Base-by-base conservation (phyloP, 176 grass and related monocot genomes). In the Avena insularis region DNA sequence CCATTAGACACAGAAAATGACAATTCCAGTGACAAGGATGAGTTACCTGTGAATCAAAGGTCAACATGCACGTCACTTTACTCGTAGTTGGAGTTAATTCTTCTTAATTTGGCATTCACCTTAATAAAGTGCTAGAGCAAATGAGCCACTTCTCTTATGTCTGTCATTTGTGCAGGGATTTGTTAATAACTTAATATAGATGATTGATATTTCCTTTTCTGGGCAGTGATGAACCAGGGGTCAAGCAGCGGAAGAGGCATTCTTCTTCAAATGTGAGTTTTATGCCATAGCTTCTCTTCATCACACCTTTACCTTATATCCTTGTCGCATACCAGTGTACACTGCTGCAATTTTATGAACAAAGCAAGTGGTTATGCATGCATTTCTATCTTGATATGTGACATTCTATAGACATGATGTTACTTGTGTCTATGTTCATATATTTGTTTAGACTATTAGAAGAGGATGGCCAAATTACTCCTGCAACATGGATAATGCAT, bases 231-330 rank as follows among this genome's bases (percentile, higher is more conserved):
- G 71, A 77, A 75, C 50, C 25, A 63, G 31, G 11, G 53, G 21
- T 4, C 56, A 95, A 87, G 60, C 80, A 55, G 45, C 82, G 89
- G 59, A 87, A 80, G 51, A 78, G 80, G 14, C 65, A 72, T 38
- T 84, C 78, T 87, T 49, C 65, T 67, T 82, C 86, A 86, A 91
- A 81, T 53, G 93, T 95, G 72, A 95, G 93, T 80, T 82, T 47
- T 35, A 45, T 81, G 25, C 58, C 20, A 58, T 48, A 63, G 8
- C 72, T 87, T 71, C 15, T 70, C 20, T 63, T 69, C 10, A 35
- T 56, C 35, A 76, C 58, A 1, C 56, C 81, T 35, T 16, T 51
- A 62, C 12, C 6, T 82, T 49, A 43, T 73, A 76, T 53, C 53
- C 38, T 68, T 81, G 16, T 62, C 62, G 10, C 69, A 36, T 56